These are phyloP conservation scores for Tylopilus balloui DNA, from an alignment of 768 basidiomycete genomes.

Conservation along the genomic window DNA sequence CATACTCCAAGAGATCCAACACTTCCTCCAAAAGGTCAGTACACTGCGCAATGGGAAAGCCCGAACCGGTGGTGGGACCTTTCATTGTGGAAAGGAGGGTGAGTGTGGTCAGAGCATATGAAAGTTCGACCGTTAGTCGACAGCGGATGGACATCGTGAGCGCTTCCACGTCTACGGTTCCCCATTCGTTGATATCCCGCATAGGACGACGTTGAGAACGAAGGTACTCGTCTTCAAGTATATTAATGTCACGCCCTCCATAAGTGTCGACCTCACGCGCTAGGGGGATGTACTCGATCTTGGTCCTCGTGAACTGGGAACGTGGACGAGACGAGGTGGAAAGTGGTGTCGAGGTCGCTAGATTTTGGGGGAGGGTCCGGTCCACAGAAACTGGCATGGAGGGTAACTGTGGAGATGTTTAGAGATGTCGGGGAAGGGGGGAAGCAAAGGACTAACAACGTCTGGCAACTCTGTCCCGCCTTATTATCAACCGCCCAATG, in stretches of 20 bases:
- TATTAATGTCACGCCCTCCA: conserved; percentile 77
- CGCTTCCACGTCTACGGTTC: conserved; percentile 85
- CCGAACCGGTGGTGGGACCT: conserved; percentile 48
- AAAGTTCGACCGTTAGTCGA: conserved; percentile 74
- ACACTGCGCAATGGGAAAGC: conserved; percentile 74
- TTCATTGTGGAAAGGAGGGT: conserved; percentile 77
- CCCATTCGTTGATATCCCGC: conserved; percentile 81
- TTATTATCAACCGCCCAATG: conserved; percentile 22
- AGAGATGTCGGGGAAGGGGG: conserved; percentile 11
- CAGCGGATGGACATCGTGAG: conserved; percentile 91
- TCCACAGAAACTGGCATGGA: conserved; percentile 20
- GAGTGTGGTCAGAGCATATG: conserved; percentile 86
- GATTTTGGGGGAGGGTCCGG: conserved; percentile 13
- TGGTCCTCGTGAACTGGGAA: conserved; percentile 60
- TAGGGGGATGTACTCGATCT: conserved; percentile 85
- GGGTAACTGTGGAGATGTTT: conserved; percentile 13
- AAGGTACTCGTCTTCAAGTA: conserved; percentile 57
- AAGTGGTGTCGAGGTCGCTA: conserved; percentile 29
- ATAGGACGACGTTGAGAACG: conserved; percentile 51
- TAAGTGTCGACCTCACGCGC: conserved; percentile 68
- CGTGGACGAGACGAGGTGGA: conserved; percentile 36
- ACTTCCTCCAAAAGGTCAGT: conserved; percentile 81
- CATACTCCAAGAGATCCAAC: conserved; percentile 81
- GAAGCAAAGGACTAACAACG: conserved; percentile 36
- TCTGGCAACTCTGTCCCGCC: conserved; percentile 46